Evolutionary conservation across 139 green algal genomes (phyloP), one percentile per base, ranked within the genome.

Genomic region (Chlorella vulgaris): DNA sequence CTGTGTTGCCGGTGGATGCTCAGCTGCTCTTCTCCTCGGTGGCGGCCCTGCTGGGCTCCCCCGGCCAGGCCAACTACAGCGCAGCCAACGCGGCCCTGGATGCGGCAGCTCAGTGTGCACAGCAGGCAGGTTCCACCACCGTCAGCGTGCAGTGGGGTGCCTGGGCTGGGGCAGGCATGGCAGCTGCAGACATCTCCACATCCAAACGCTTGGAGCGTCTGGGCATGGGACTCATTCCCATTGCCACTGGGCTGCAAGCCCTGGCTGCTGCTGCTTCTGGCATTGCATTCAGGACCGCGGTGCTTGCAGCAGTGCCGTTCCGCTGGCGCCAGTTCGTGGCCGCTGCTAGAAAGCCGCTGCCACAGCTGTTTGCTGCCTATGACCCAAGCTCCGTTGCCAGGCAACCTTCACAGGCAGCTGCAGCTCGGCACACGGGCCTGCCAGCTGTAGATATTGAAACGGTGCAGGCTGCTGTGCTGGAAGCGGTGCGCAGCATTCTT

Each of bases 101-200:
- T 71, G 83, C 80, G 0, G 38, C 73, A 38, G 73, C 73, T 1
- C 58, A 71, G 58, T 58, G n/a, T 36, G 58, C 74, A 26, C 58
- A 80, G 39, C 74, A 71, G 58, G 61, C 74, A 0, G 58, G 58
- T 19, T 18, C 7, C 15, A 29, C n/a, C 4, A 36, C 43, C 63
- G 33, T 81, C 28, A 83, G 78, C 19, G 38, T 97, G 50, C 95
- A 98, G 84, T 98, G 94, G 94, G 95, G 94, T 36, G 95, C 94
- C 26, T 98, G 94, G 95, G 87, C 80, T 7, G 91, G 89, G 29
- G 88, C 85, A 8, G 94, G 94, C 74, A 98, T 98, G 94, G 94
- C 94, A 10, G 85, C 89, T 1, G 68, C 78, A 29, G 93, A 91
- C 21, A 19, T 73, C 2, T 78, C 81, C 18, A 87, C 79, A 1